These are phyloP conservation scores for Crucibulum laeve DNA, from an alignment of 768 basidiomycete species.

Conservation along the genomic window DNA sequence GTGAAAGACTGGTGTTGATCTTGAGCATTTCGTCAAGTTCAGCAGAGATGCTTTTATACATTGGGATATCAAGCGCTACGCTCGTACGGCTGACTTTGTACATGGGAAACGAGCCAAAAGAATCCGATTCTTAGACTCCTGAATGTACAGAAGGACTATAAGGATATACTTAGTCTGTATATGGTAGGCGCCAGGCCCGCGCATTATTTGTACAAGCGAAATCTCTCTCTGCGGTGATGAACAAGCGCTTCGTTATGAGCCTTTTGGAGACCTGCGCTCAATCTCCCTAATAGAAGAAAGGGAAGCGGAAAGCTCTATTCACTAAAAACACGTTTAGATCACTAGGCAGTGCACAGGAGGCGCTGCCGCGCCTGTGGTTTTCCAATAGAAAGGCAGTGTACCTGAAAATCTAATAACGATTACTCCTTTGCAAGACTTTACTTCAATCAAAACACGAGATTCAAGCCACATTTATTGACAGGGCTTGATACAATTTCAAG, in stretches of 20 bases:
- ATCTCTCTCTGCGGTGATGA: neutral
- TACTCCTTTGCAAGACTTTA: neutral
- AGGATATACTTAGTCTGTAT: too few species aligned
- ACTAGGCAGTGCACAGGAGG: too few species aligned
- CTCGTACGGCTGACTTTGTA: too few species aligned
- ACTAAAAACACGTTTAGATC: neutral
- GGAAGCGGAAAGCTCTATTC: neutral
- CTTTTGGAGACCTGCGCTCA: neutral
- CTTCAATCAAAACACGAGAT: too few species aligned
- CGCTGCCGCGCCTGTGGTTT: too few species aligned
- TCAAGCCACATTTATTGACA: too few species aligned
- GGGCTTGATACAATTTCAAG: too few species aligned
- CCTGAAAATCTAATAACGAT: neutral
- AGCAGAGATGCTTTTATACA: neutral
- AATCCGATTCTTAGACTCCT: too few species aligned
- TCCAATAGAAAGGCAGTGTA: neutral
- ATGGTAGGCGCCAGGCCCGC: too few species aligned
- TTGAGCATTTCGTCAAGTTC: neutral
- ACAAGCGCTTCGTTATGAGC: neutral
- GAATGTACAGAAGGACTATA: too few species aligned
- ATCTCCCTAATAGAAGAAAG: neutral
- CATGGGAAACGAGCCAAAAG: too few species aligned
- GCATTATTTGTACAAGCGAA: neutral
- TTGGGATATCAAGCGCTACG: too few species aligned
- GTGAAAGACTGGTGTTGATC: neutral